A percentile compares a stretch with the other conserved stretches of the same genome.
phyloP scores from a whole-genome alignment of 169 alveolate genomes.

The Cryptosporidium muris region DNA sequence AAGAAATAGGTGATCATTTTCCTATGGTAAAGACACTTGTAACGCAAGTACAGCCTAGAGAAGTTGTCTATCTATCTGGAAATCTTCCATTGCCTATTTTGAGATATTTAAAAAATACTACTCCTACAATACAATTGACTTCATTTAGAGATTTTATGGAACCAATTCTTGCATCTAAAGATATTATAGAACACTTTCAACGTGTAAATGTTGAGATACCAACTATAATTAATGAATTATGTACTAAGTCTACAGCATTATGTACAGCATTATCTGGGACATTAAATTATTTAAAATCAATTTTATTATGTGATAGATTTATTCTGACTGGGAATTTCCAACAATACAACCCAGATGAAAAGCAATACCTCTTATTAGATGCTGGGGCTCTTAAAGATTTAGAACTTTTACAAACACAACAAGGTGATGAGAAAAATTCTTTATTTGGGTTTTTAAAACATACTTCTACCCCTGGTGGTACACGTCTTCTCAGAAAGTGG shows the following conservation, averaged over 20 bases:
- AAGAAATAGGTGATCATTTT: slow-evolving; percentile 78
- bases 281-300: slow-evolving; percentile 35
- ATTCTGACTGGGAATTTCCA: slow-evolving; percentile 44
- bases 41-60: slow-evolving; percentile 84
- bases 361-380: slow-evolving; percentile 71
- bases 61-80: slow-evolving; percentile 77
- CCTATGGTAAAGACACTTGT: slow-evolving; percentile 75
- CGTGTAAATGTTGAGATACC: slow-evolving; percentile 33
- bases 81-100: slow-evolving; percentile 56
- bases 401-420: slow-evolving; percentile 83
- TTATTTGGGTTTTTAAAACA: slow-evolving; percentile 88
- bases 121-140: slow-evolving; percentile 59
- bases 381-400: slow-evolving; percentile 85
- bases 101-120: slow-evolving; percentile 40
- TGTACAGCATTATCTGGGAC: slow-evolving; percentile 66
- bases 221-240: slow-evolving; percentile 19
- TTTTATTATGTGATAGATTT: slow-evolving; percentile 57
- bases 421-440: slow-evolving; percentile 82
- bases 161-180: slow-evolving; percentile 45
- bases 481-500: slow-evolving; percentile 93
- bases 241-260: slow-evolving; percentile 22
- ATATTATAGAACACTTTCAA: slow-evolving; percentile 33
- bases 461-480: slow-evolving; percentile 93
- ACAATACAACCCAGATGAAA: slow-evolving; percentile 47
- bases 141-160: slow-evolving; percentile 54